A percentile compares a stretch with the other conserved stretches of the same genome.
Conservation (phyloP, 1,284 basidiomycete species). For the Ceratobasidium sp. region DNA sequence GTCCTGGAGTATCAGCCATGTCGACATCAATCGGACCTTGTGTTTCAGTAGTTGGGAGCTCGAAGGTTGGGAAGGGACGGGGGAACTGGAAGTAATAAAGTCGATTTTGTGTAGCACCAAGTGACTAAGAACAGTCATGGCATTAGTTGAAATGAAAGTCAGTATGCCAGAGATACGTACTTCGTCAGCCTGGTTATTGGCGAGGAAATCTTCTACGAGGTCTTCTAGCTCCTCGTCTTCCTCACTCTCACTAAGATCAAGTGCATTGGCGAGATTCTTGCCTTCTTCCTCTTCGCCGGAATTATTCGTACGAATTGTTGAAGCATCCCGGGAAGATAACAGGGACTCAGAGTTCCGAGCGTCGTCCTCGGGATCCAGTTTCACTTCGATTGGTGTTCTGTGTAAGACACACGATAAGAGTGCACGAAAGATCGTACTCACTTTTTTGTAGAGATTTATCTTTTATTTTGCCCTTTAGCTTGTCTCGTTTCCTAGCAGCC, state of each 20-base stretch:
- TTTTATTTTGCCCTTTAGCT: slow-evolving; percentile 49
- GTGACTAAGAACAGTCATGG: not conserved
- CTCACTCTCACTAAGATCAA: slow-evolving; percentile 86
- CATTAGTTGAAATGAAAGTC: slow-evolving; percentile 24
- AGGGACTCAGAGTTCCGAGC: slow-evolving; percentile 28
- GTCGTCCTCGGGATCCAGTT: slow-evolving; percentile 54
- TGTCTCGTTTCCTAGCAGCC: slow-evolving; percentile 55
- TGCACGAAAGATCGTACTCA: not conserved
- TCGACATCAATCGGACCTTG: slow-evolving; percentile 44
- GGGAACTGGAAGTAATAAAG: slow-evolving; percentile 96
- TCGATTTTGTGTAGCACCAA: slow-evolving; percentile 59
- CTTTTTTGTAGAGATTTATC: slow-evolving; percentile 6
- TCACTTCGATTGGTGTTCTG: not conserved
- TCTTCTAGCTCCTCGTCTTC: slow-evolving; percentile 88
- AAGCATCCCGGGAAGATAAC: slow-evolving; percentile 19
- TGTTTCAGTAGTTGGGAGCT: slow-evolving; percentile 46
- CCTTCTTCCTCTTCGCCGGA: slow-evolving; percentile 60
- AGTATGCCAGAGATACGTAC: not conserved
- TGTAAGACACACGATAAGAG: not conserved
- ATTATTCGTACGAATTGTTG: slow-evolving; percentile 40
- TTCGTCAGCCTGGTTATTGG: slow-evolving; percentile 52
- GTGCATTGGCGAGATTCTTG: slow-evolving; percentile 73
- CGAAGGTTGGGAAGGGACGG: slow-evolving; percentile 83
- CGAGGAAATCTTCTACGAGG: slow-evolving; percentile 82
- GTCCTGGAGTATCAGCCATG: slow-evolving; percentile 51